phyloP scores from a whole-genome alignment of 805 yeast species.

The Ascoidea asiatica region DNA sequence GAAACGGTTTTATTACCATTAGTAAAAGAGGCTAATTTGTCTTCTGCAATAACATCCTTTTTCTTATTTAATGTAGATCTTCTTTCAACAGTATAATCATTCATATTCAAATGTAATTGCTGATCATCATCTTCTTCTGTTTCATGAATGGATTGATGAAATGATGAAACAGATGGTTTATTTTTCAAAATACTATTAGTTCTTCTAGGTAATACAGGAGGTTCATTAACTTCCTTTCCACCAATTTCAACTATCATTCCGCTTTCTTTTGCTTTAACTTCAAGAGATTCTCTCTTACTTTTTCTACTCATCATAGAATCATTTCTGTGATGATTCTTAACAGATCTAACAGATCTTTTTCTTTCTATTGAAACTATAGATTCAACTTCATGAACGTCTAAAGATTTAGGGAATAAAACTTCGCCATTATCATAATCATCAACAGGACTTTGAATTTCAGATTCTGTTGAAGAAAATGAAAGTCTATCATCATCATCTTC shows the following conservation, averaged over 20 bases:
- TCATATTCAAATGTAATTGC: too few species aligned
- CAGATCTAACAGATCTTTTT: conserved; percentile 42
- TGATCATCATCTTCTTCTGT: neutral
- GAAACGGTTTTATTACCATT: neutral
- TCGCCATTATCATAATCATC: conserved; percentile 29
- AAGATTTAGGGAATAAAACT: conserved; percentile 56
- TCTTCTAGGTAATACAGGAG: conserved; percentile 5
- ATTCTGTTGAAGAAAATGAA: too few species aligned
- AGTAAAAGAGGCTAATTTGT: too few species aligned
- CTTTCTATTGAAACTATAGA: conserved; percentile 64
- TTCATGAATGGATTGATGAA: neutral
- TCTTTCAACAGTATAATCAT: neutral
- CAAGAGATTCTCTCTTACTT: conserved; percentile 8
- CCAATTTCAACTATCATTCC: conserved; percentile 34
- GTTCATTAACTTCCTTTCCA: conserved; percentile 12
- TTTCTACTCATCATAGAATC: conserved; percentile 13
- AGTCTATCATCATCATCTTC: too few species aligned
- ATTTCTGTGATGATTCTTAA: conserved; percentile 12
- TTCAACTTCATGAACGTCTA: conserved; percentile 56
- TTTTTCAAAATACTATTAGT: conserved; percentile 10
- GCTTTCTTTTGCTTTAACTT: conserved; percentile 24
- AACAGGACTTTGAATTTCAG: too few species aligned
- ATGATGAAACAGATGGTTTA: neutral
- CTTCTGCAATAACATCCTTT: neutral
- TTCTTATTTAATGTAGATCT: too few species aligned